A percentile compares a stretch with the other conserved stretches of the same genome.
Conservation (phyloP, 768 basidiomycete species). For the Tulasnella sp. region DNA sequence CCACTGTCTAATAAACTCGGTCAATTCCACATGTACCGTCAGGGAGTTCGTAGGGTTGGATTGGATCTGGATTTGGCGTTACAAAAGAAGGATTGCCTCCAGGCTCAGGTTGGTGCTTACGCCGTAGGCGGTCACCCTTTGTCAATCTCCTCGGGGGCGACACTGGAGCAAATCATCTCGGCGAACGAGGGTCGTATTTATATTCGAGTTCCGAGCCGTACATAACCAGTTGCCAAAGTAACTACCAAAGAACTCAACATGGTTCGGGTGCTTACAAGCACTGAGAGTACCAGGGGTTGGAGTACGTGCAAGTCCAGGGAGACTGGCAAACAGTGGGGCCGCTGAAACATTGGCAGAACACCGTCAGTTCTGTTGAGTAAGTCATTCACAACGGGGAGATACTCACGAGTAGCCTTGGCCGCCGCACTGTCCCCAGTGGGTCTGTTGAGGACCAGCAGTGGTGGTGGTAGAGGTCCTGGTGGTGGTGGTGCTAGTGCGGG, state of each 20-base stretch:
- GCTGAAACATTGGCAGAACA: background rate
- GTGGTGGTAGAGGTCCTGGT: background rate
- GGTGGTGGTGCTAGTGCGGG: background rate
- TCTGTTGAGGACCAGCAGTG: background rate
- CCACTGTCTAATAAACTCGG: too few species aligned
- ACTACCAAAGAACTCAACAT: background rate
- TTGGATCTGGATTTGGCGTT: too few species aligned
- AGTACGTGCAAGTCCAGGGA: background rate
- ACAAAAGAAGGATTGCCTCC: too few species aligned
- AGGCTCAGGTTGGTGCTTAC: too few species aligned
- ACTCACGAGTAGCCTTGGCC: background rate
- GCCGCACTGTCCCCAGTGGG: background rate
- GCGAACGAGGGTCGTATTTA: background rate
- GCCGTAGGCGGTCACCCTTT: too few species aligned
- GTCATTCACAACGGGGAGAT: background rate
- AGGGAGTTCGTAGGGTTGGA: too few species aligned
- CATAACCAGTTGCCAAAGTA: background rate
- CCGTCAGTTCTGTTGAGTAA: background rate
- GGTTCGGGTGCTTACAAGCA: background rate
- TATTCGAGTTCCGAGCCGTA: background rate
- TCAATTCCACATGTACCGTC: too few species aligned
- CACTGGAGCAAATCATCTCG: too few species aligned
- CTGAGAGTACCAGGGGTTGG: background rate
- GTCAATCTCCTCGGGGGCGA: background rate
- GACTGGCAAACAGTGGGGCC: background rate